Evolutionary conservation across 331 rosid genomes (phyloP), one percentile per base, ranked within the genome.

Genomic region (Malus hybrid): DNA sequence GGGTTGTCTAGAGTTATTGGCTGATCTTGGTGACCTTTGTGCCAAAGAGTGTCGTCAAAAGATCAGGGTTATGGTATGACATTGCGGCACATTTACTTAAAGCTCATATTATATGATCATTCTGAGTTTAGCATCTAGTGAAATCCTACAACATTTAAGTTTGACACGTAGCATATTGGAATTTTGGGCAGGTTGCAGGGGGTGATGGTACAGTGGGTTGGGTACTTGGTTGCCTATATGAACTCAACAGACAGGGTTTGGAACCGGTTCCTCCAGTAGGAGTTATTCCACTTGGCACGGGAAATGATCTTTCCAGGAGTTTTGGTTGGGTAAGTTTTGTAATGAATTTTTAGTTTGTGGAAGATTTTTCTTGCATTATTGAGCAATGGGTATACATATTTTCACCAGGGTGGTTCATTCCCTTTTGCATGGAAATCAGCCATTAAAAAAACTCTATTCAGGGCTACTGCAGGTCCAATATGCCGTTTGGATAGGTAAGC

Each of bases 191-290:
- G 99, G 99, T 90, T 84, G 99, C 99, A 56, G 99, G 99, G 68
- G 99, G 99, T 76, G 99, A 95, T 82, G 99, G 99, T 67, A 89
- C 99, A 8, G 98, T 95, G 33, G 99, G 99, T 59, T 95, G 99
- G 99, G 99, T 90, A 54, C 87, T 95, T 59, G 98, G 98, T 75
- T 82, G 97, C 86, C 89, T 95, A 15, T 87, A 85, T 74, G 91
- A 88, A 71, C 93, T 95, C 80, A 73, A 78, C 19, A 67, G 34
- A 50, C 85, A 75, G 68, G 83, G 84, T n/a, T 83, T 88, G 32
- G 76, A 73, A 67, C 93, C 96, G 50, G 91, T 90, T 83, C 99
- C 99, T 67, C 96, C 99, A 0, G 92, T 92, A 39, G 99, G 91
- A 57, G 56, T 95, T 50, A 22, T 95, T 73, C 99, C 99, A 56